Conservation (phyloP, 1,284 basidiomycete genomes). For the Leccinum subfulvum region DNA sequence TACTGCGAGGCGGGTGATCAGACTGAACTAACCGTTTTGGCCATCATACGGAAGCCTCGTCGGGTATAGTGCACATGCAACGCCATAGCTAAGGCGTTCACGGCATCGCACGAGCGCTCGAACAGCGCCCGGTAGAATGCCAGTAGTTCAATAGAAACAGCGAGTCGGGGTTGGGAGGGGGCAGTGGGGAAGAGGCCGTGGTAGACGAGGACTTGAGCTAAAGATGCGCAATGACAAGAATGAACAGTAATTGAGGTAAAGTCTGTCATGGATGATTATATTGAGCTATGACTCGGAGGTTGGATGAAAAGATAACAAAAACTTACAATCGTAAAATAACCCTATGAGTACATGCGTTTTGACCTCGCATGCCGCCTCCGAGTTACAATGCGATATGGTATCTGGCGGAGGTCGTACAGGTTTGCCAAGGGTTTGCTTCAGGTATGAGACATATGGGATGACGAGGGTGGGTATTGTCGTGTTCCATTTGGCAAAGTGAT, state of each 20-base stretch:
- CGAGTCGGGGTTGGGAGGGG: constrained; percentile 8
- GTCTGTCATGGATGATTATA: not conserved
- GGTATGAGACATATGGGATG: too few species aligned
- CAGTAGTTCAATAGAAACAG: constrained; percentile 4
- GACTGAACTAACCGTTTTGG: not conserved
- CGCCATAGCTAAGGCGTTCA: constrained; percentile 1
- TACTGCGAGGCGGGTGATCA: not conserved
- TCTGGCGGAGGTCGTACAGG: too few species aligned
- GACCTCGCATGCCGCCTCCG: too few species aligned
- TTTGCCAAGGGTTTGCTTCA: too few species aligned
- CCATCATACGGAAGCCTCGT: not conserved
- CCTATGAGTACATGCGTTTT: too few species aligned
- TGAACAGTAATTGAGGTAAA: not conserved
- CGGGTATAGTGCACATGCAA: constrained; percentile 3
- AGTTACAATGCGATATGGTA: too few species aligned
- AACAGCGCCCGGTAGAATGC: constrained; percentile 9
- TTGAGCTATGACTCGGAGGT: too few species aligned
- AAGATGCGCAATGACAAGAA: not conserved
- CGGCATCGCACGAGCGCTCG: constrained; percentile 4
- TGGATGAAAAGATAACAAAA: too few species aligned
- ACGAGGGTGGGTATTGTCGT: too few species aligned
- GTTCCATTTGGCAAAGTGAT: too few species aligned
- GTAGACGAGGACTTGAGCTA: constrained; percentile 4
- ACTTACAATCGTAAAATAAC: too few species aligned
- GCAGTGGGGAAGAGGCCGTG: constrained; percentile 4